Evolutionary conservation across 1,284 basidiomycete species (phyloP).

Genomic region (Microbotryum saponariae): DNA sequence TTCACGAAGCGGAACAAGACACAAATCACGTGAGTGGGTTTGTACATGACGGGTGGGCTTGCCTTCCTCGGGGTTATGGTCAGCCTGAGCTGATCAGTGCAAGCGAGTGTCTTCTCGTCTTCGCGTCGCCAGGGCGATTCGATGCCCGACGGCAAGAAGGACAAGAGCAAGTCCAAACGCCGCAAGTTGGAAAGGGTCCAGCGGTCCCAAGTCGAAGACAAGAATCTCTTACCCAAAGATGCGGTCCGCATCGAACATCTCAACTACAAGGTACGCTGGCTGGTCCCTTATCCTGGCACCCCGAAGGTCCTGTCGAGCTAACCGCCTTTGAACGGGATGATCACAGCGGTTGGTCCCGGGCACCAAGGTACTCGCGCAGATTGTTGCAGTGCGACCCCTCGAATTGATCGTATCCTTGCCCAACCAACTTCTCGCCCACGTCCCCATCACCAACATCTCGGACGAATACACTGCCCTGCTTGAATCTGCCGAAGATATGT

Average conservation of each 20-base stretch:
- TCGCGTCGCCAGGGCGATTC: constrained; percentile 2
- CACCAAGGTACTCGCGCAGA: constrained; percentile 77
- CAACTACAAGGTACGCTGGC: constrained; percentile 71
- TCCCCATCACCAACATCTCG: constrained; percentile 94
- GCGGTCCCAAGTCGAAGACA: constrained; percentile 19
- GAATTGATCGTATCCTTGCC: constrained; percentile 88
- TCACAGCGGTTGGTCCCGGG: constrained; percentile 68
- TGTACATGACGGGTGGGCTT: background rate
- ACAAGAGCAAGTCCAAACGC: constrained; percentile 39
- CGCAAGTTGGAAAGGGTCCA: constrained; percentile 34
- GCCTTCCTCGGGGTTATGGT: background rate
- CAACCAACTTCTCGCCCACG: constrained; percentile 86
- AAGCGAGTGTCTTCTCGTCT: background rate
- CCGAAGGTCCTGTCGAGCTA: constrained; percentile 2
- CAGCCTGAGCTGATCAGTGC: background rate
- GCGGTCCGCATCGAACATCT: constrained; percentile 74
- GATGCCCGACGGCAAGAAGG: constrained; percentile 28
- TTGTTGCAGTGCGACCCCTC: constrained; percentile 79
- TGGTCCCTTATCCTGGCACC: background rate
- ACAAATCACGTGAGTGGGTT: background rate
- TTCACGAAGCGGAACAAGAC: constrained; percentile 63
- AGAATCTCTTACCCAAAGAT: constrained; percentile 45
- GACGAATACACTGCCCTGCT: constrained; percentile 64
- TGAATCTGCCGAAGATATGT: constrained; percentile 50
- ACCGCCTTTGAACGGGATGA: background rate